Base-by-base conservation (phyloP, 2,329 filamentous ascomycete species). In the Paecilomyces fulvus region DNA sequence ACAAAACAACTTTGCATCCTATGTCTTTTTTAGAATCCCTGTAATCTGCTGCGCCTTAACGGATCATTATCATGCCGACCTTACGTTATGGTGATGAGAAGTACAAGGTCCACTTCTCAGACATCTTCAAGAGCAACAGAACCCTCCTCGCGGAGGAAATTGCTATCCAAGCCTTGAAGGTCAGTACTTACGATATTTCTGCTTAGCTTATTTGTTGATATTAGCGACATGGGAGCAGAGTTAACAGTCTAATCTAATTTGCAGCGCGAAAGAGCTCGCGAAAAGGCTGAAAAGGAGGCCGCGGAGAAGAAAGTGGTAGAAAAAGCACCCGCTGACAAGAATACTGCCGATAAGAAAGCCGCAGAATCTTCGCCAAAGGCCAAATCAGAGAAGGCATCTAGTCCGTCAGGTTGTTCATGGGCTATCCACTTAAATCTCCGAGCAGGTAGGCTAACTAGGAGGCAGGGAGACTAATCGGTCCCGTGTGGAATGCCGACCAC, bases 111-210 rank as follows among this genome's bases (percentile, higher is more conserved):
- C 61, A 61, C 11, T 58, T 64, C 33, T 56, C 57, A 31, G 62
- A 64, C 58, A 52, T 64, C 53, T 61, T 64, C 57, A 64, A 64
- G 53, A 64, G 60, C 57, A 43, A 57, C 54, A 60, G 56, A 54
- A 59, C 57, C 6, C 53, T 64, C 48, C 57, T 56, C 14, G 48
- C 20, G 20, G 59, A 60, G 21, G 60, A 62, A 55, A 55, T 53
- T 51, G 60, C 52, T 37, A 51, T 54, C 12, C 56, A 54, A 14
- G 55, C 59, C n/a, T 55, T 56, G 20, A 61, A 58, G 61, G 61
- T 62, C 51, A 48, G 37, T 28, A 23, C 20, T 10, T 17, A 23
- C 2, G 10, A 28, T 14, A 1, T 28, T 11, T 5, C 28, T 49
- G n/a, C 12, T 49, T 17, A 48, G 12, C 30, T 31, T 48, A 20